Percentiles rank a stretch among this genome's conserved stretches.
Evolutionary conservation across 352 stramenopile genomes (phyloP).

Genomic region (Globisporangium lucens): DNA sequence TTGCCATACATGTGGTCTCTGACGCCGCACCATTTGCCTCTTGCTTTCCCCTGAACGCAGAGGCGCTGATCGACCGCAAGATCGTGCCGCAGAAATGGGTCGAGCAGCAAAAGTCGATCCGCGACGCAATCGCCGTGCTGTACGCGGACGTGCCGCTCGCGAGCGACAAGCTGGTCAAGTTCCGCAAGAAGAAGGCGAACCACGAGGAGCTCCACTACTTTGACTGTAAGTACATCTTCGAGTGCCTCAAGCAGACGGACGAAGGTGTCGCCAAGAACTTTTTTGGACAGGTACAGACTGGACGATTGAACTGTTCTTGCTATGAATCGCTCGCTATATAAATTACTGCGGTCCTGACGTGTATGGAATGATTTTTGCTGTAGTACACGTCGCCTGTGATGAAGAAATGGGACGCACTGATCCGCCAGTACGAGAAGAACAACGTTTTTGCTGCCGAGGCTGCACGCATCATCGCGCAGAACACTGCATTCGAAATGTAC

Average conservation of each 20-base stretch:
- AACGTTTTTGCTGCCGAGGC: constrained; percentile 72
- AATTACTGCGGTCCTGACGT: neutral
- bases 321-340: neutral
- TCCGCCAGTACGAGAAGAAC: constrained; percentile 76
- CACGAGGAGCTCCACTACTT: constrained; percentile 72
- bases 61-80: constrained; percentile 64
- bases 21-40: neutral
- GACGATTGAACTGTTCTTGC: neutral
- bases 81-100: constrained; percentile 74
- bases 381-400: constrained; percentile 77
- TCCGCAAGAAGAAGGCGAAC: constrained; percentile 39
- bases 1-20: neutral
- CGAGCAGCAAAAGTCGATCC: constrained; percentile 61
- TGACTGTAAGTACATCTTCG: constrained; percentile 69
- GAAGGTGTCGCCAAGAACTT: constrained; percentile 69
- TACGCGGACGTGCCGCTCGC: constrained; percentile 46
- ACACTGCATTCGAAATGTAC: constrained; percentile 79
- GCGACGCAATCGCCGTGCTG: constrained; percentile 50
- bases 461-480: constrained; percentile 71
- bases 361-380: neutral
- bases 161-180: constrained; percentile 45
- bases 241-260: constrained; percentile 55
- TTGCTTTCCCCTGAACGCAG: constrained; percentile 23
- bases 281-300: constrained; percentile 51
- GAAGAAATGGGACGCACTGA: constrained; percentile 63